Evolutionary conservation across 768 basidiomycete species (phyloP).

Genomic region (Serendipita sp.): DNA sequence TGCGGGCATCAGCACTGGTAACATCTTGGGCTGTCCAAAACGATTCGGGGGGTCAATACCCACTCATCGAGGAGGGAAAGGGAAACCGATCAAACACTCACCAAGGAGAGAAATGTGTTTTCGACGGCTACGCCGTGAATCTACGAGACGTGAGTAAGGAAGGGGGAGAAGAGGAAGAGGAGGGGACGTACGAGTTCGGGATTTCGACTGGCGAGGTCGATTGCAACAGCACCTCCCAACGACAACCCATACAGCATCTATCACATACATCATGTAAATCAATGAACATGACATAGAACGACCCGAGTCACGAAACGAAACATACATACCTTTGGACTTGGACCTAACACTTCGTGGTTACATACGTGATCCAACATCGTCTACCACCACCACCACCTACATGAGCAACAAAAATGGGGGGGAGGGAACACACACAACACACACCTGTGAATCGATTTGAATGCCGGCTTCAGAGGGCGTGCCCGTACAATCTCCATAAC

Average conservation of each 20-base stretch:
- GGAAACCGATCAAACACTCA: slow-evolving; percentile 7
- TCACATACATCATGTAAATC: not conserved
- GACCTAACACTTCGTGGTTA: slow-evolving; percentile 6
- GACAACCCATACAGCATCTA: slow-evolving; percentile 20
- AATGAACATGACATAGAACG: not conserved
- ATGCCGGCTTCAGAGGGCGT: slow-evolving; percentile 21
- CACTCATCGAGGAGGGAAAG: not conserved
- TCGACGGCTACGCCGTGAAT: slow-evolving; percentile 27
- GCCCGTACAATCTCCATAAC: slow-evolving; percentile 26
- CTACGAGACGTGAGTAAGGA: slow-evolving; percentile 1
- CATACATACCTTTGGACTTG: not conserved
- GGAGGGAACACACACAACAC: not conserved
- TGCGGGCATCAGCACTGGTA: slow-evolving; percentile 25
- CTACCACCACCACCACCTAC: too few relatives aligned
- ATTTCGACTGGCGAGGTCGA: slow-evolving; percentile 25
- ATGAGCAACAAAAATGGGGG: not conserved
- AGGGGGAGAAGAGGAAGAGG: not conserved
- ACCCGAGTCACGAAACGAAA: not conserved
- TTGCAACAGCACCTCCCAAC: slow-evolving; percentile 28
- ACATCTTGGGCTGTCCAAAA: slow-evolving; percentile 18
- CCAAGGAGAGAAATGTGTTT: slow-evolving; percentile 30
- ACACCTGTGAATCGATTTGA: not conserved
- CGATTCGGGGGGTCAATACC: too few relatives aligned
- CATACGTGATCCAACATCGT: slow-evolving; percentile 6
- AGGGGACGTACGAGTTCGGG: slow-evolving; percentile 15